These are phyloP conservation scores for Ceratocystis variospora DNA, from an alignment of 2,329 filamentous ascomycete species.

Conservation along the genomic window DNA sequence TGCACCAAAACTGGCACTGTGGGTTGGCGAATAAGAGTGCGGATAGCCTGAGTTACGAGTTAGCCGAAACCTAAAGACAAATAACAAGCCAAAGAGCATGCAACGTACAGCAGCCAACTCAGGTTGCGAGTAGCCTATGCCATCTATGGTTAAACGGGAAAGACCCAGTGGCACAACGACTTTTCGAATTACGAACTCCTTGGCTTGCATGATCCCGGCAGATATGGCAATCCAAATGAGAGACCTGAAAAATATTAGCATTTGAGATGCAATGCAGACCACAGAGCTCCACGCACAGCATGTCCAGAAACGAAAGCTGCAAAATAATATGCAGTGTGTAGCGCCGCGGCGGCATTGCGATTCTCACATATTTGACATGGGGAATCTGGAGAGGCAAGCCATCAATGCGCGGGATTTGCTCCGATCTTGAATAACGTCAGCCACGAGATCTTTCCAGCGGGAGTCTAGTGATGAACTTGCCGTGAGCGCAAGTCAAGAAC, in stretches of 20 bases:
- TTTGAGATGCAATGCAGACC: slow-evolving; percentile 21
- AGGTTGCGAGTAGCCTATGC: slow-evolving; percentile 50
- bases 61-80: too few relatives aligned
- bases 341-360: background rate
- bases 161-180: slow-evolving; percentile 63
- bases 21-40: slow-evolving; percentile 26
- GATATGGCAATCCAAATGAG: slow-evolving; percentile 44
- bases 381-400: slow-evolving; percentile 5
- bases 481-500: slow-evolving; percentile 70
- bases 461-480: slow-evolving; percentile 30
- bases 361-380: slow-evolving; percentile 1
- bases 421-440: background rate
- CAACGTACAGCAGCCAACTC: slow-evolving; percentile 40
- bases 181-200: slow-evolving; percentile 53
- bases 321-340: slow-evolving; percentile 13
- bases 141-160: slow-evolving; percentile 53
- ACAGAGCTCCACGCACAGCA: slow-evolving; percentile 13
- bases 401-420: slow-evolving; percentile 5
- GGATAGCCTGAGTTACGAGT: background rate
- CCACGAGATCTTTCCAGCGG: background rate
- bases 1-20: slow-evolving; percentile 52
- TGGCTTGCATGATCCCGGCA: slow-evolving; percentile 55
- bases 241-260: slow-evolving; percentile 30
- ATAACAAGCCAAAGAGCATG: too few relatives aligned
- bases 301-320: slow-evolving; percentile 15